phyloP scores from a whole-genome alignment of 2,329 filamentous ascomycete species.

The Hortaea werneckii region DNA sequence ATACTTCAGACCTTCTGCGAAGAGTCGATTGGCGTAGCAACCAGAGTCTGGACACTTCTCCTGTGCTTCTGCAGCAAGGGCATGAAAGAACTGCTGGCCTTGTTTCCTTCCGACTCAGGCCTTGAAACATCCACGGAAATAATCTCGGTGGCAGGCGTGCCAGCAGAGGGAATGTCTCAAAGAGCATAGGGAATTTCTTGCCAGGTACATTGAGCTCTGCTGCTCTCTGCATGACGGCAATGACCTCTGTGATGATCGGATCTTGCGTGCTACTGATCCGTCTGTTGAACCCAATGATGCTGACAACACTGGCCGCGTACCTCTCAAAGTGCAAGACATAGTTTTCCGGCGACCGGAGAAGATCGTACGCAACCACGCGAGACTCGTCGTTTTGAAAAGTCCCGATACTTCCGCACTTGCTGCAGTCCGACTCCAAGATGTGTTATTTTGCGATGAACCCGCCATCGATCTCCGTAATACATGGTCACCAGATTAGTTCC shows the following conservation, averaged over 20 bases:
- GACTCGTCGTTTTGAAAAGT: slow-evolving; percentile 50
- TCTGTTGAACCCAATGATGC: slow-evolving; percentile 48
- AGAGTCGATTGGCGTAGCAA: slow-evolving; percentile 39
- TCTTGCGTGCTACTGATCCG: slow-evolving; percentile 42
- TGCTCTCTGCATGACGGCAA: slow-evolving; percentile 47
- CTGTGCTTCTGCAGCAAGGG: slow-evolving; percentile 41
- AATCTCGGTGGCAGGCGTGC: slow-evolving; percentile 40
- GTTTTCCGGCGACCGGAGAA: slow-evolving; percentile 34
- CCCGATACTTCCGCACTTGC: slow-evolving; percentile 43
- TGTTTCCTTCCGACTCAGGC: slow-evolving; percentile 36
- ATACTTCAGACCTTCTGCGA: slow-evolving; percentile 39
- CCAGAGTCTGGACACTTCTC: slow-evolving; percentile 29
- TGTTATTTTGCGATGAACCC: slow-evolving; percentile 41
- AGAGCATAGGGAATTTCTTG: slow-evolving; percentile 44
- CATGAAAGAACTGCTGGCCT: slow-evolving; percentile 43
- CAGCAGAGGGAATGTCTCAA: slow-evolving; percentile 48
- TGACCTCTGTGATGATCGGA: slow-evolving; percentile 51
- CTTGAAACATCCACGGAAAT: slow-evolving; percentile 39
- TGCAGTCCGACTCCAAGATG: slow-evolving; percentile 45
- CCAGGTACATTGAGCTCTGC: slow-evolving; percentile 40
- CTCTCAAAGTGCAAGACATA: slow-evolving; percentile 47
- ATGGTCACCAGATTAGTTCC: slow-evolving; percentile 33
- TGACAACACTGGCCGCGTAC: slow-evolving; percentile 44
- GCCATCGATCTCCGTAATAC: slow-evolving; percentile 30
- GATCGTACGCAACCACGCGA: slow-evolving; percentile 43